Conservation (phyloP, 192 early-diverging fungal species). For the Backusella circina region DNA sequence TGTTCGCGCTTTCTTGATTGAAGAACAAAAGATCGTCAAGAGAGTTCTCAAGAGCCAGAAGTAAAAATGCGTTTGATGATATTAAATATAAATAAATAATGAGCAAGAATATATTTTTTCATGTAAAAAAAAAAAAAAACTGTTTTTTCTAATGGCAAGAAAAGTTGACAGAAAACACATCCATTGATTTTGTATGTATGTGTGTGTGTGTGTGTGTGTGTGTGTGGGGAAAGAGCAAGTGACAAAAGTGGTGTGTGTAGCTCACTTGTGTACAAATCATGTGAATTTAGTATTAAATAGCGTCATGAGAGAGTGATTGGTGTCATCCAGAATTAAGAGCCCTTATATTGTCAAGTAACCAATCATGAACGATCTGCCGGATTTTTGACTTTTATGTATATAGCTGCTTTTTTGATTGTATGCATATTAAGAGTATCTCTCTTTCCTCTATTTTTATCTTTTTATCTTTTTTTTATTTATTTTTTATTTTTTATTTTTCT, state of each 20-base stretch:
- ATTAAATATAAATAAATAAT: background rate
- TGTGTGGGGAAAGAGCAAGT: background rate
- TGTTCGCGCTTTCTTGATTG: conserved; percentile 97
- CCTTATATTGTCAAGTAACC: background rate
- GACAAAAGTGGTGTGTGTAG: background rate
- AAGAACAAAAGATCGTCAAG: conserved; percentile 99
- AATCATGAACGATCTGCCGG: background rate
- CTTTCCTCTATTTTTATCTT: background rate
- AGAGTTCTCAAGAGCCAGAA: conserved; percentile 87
- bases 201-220: background rate
- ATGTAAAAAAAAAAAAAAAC: background rate
- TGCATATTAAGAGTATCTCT: background rate
- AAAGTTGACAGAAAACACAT: background rate
- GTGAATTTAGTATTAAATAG: background rate
- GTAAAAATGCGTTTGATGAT: conserved; percentile 18
- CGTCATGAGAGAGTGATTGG: background rate
- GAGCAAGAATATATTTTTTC: background rate
- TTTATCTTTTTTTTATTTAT: background rate
- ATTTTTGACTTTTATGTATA: background rate
- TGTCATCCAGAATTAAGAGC: background rate
- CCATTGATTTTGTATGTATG: no score
- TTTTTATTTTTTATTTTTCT: background rate
- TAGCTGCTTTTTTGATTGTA: background rate
- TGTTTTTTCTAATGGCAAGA: background rate
- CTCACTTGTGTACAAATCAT: background rate